Evolutionary conservation across 169 alveolate species (phyloP).

Genomic region (Plasmodium gaboni): DNA sequence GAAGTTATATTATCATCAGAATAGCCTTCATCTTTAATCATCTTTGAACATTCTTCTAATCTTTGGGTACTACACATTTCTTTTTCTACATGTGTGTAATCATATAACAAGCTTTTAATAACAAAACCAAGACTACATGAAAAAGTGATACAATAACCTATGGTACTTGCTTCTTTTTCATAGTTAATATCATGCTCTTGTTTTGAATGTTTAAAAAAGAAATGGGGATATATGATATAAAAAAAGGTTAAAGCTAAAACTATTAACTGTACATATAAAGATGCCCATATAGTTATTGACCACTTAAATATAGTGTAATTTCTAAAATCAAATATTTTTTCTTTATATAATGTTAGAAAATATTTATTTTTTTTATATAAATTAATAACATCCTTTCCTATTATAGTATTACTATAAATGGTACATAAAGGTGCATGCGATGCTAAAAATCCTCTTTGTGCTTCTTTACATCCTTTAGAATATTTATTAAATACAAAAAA

Average conservation of each 20-base stretch:
- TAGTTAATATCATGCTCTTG: background rate
- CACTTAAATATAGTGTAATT: constrained; percentile 41
- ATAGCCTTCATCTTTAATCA: background rate
- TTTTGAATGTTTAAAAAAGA: background rate
- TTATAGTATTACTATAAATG: constrained; percentile 78
- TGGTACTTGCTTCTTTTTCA: background rate
- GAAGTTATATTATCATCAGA: background rate
- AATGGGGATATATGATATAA: constrained; percentile 55
- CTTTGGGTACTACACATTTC: constrained; percentile 81
- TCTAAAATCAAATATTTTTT: constrained; percentile 3
- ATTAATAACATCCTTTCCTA: constrained; percentile 78
- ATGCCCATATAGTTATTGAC: constrained; percentile 70
- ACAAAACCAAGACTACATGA: constrained; percentile 43
- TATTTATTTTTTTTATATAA: constrained; percentile 49
- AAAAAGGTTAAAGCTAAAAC: constrained; percentile 11
- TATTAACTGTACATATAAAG: constrained; percentile 42
- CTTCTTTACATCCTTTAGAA: constrained; percentile 80
- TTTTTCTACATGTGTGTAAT: constrained; percentile 74
- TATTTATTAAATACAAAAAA: constrained; percentile 45
- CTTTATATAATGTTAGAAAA: constrained; percentile 7
- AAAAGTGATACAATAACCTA: constrained; percentile 58
- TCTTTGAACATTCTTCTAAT: constrained; percentile 52
- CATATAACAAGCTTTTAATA: constrained; percentile 38
- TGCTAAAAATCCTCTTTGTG: constrained; percentile 79
- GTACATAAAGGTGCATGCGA: constrained; percentile 79